Evolutionary conservation across 2,329 filamentous ascomycete genomes (phyloP).

Genomic region (Rhinocladiella mackenziei): DNA sequence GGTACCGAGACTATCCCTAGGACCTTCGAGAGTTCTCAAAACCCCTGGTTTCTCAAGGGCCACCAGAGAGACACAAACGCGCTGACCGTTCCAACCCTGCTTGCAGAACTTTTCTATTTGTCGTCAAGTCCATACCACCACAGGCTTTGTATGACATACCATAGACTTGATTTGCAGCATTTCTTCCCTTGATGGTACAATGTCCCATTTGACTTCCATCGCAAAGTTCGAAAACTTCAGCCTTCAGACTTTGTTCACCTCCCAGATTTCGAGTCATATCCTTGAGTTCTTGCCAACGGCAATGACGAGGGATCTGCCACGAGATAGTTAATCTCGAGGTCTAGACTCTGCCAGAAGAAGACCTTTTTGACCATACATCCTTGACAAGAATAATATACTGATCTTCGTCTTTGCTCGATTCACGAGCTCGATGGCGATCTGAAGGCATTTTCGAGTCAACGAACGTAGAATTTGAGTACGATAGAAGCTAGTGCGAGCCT

Average conservation of each 20-base stretch:
- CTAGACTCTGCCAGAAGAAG: background rate
- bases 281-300: constrained; percentile 30
- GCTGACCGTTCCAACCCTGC: constrained; percentile 22
- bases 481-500: background rate
- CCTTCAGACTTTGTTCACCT: constrained; percentile 24
- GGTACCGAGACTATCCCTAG: constrained; percentile 12
- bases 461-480: background rate
- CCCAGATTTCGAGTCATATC: constrained; percentile 25
- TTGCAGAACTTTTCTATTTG: constrained; percentile 16
- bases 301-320: constrained; percentile 28
- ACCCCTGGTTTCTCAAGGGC: constrained; percentile 18
- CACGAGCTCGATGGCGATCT: constrained; percentile 12
- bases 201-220: constrained; percentile 24
- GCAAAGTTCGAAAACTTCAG: constrained; percentile 18
- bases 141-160: constrained; percentile 9
- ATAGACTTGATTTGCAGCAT: constrained; percentile 21
- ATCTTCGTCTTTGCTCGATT: constrained; percentile 21
- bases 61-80: constrained; percentile 17
- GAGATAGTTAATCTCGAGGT: background rate
- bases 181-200: constrained; percentile 23
- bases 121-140: background rate
- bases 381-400: constrained; percentile 27
- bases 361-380: constrained; percentile 17
- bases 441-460: constrained; percentile 14
- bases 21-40: constrained; percentile 19